Base-by-base conservation (phyloP, 1,284 basidiomycete species). In the Leucocoprinus gongylophorus region DNA sequence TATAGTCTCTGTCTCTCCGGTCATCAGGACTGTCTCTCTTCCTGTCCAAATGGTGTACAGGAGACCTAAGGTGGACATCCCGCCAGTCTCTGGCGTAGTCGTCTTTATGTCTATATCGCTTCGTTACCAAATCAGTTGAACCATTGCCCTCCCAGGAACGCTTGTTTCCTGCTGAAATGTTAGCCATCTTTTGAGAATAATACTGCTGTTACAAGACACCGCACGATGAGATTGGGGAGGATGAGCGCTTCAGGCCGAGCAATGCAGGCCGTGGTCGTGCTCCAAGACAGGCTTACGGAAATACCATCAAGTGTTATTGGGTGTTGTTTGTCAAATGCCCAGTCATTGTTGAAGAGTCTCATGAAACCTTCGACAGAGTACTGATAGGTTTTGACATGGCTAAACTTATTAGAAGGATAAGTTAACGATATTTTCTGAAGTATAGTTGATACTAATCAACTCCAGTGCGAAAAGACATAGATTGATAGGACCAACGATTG, bases 141-240 rank as follows among this genome's bases (percentile, higher is more conserved):
- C 37, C 70, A 60, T 65, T 66, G 56, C 76, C 80, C 63, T 88
- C 83, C 79, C 80, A 80, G 58, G 80, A 71, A 68, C 84, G 83
- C 82, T 89, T 88, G 68, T 75, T 73, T 76, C 87, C 88, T 89
- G 88, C 78, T 74, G 81, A 73, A 66, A 82, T 72, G 76, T 88
- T 85, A 88, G 85, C 82, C 83, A 87, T 86, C 72, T 73, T 69
- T 65, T 44, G 69, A 63, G 63, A 58, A 57, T 62, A 65, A 66
- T 69, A 80, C 75, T 76, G 71, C 75, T 74, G 75, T 85, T 83
- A 84, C 81, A 74, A 77, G 74, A 77, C 78, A 84, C 84, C 85
- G 83, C 85, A 88, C 83, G 85, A 86, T 85, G 68, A 70, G 72
- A 15, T 33, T 10, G 9, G 15, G 32, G 70, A 67, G 39, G 56